Base-by-base conservation (phyloP, 2,329 filamentous ascomycete species). In the Colletotrichum sp. region DNA sequence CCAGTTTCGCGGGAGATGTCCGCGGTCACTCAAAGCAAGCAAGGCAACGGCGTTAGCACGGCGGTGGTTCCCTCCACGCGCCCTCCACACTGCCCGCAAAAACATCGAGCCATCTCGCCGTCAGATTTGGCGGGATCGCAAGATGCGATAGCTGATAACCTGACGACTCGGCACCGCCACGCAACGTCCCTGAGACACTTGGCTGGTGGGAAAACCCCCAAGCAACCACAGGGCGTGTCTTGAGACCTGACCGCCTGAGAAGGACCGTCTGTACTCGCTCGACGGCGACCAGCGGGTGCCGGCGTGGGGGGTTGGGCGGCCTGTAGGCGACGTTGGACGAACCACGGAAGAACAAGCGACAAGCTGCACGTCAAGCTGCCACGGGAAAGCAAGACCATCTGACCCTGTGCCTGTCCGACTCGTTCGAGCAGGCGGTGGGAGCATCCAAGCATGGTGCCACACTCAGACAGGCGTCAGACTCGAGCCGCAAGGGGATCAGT, bases 391-490 rank as follows among this genome's bases (percentile, higher is more conserved):
- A 63, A 60, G 43, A 48, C 43, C 63, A 58, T 64, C 57, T 28
- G 69, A 72, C 57, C 61, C 38, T 21, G 58, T 43, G 57, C 34
- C 63, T 21, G 58, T 43, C 57, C 26, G 36, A 32, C 67, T 70
- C 67, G 57, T 72, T 72, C 63, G 34, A 75, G 72, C 63, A 75
- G 69, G 72, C 72, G 72, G 68, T 72, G 63, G 72, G 26, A 72
- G 36, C 69, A 72, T 36, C 48, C 57, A 67, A 72, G 32, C 69
- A 73, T 73, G 70, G 70, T 75, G 70, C 70, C 69, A 75, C 61
- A 28, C 57, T 72, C 43, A 75, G 69, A 60, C 52, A 58, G 55
- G 52, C 32, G 55, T 32, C 34, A 43, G 67, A 63, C 64, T 73
- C 73, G 70, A 58, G 73, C 70, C 70, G 69, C 70, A 24, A 30